Percentiles rank a stretch among this genome's conserved stretches.
Conservation (phyloP, 176 grass and related monocot species). For the Rhynchospora pubera region DNA sequence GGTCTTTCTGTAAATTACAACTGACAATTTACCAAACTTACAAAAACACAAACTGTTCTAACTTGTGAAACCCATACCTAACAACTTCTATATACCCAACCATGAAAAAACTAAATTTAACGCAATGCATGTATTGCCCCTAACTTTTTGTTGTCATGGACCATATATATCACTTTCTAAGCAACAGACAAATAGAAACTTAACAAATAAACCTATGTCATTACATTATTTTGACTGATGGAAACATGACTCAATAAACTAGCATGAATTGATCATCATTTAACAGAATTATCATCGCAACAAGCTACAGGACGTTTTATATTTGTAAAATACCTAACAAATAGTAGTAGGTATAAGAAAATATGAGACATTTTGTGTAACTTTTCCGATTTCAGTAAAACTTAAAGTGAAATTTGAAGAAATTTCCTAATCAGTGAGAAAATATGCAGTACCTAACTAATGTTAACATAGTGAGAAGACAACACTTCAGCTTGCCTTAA, state of each 20-base stretch:
- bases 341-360: not conserved
- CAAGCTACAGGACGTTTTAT: not conserved
- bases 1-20: not conserved
- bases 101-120: not conserved
- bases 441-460: not conserved
- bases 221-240: not conserved
- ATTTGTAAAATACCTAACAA: not conserved
- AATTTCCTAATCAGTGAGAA: not conserved
- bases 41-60: not conserved
- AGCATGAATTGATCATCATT: not conserved
- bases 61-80: not conserved
- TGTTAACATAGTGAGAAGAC: not conserved
- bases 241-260: not conserved
- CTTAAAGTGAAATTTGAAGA: not conserved
- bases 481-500: conserved; percentile 45
- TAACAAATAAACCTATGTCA: not conserved
- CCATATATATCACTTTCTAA: not conserved
- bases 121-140: not conserved
- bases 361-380: not conserved
- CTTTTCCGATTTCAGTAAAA: not conserved
- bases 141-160: not conserved
- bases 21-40: not conserved
- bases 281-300: not conserved
- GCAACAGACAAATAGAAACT: not conserved
- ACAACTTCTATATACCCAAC: not conserved